Conservation (phyloP, 805 yeast genomes). For the Sungouiella blattae region DNA sequence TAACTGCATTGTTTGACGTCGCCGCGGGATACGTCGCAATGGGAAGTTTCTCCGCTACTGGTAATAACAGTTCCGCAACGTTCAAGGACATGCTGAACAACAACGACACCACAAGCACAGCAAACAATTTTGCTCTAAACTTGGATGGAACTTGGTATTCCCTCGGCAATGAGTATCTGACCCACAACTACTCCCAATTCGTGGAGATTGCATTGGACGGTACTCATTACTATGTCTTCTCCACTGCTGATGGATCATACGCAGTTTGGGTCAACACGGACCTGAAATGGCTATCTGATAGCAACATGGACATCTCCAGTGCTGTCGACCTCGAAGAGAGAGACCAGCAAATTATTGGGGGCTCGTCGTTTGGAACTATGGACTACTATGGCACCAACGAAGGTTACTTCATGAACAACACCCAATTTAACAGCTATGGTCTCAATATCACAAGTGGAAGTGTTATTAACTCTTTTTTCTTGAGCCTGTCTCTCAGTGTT, state of each 20-base stretch:
- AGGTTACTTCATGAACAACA: constrained; percentile 21
- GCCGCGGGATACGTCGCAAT: constrained; percentile 23
- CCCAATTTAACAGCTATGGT: constrained; percentile 20
- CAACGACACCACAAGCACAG: constrained; percentile 20
- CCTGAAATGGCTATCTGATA: constrained; percentile 30
- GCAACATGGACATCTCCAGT: constrained; percentile 25
- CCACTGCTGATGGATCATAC: constrained; percentile 17
- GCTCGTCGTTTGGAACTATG: constrained; percentile 33
- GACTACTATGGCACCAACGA: constrained; percentile 25
- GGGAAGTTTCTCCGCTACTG: constrained; percentile 28
- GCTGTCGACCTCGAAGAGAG: constrained; percentile 19
- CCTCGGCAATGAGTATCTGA: constrained; percentile 33
- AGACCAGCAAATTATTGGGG: constrained; percentile 32
- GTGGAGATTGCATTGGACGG: constrained; percentile 35
- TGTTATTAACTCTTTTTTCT: constrained; percentile 34
- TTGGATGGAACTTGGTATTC: constrained; percentile 39
- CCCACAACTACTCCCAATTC: constrained; percentile 24
- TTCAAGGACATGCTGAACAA: constrained; percentile 25
- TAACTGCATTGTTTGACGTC: constrained; percentile 19
- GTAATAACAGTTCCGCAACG: constrained; percentile 24
- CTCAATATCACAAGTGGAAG: constrained; percentile 19
- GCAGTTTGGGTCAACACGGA: constrained; percentile 42
- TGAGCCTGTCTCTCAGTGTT: constrained; percentile 49
- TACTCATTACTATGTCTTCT: constrained; percentile 41
- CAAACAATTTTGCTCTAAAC: constrained; percentile 38